Percentiles rank a stretch among this genome's conserved stretches.
Conservation (phyloP, 768 basidiomycete genomes). For the Lactifluus pinguis region DNA sequence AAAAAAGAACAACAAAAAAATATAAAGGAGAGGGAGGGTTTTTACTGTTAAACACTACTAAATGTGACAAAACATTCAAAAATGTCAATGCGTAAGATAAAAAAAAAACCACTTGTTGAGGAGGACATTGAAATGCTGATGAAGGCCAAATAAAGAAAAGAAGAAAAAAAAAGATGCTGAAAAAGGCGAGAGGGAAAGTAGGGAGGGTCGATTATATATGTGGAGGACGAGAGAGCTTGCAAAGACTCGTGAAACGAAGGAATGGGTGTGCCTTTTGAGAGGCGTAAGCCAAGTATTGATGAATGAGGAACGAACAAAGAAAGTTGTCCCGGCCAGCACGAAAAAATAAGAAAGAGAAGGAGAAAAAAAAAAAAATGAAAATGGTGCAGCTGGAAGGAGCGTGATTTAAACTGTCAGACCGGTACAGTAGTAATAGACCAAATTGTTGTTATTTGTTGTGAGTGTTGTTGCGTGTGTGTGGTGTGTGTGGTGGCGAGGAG, state of each 20-base stretch:
- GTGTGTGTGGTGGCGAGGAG: too few relatives aligned
- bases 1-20: too few relatives aligned
- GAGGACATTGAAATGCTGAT: not conserved
- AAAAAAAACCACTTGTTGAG: not conserved
- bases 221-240: not conserved
- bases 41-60: not conserved
- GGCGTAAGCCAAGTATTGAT: not conserved
- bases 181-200: not conserved
- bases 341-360: not conserved
- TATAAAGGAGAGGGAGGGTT: not conserved
- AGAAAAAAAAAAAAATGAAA: not conserved
- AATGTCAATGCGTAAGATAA: not conserved
- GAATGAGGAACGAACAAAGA: not conserved
- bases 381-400: not conserved
- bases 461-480: not conserved
- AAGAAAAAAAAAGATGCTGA: not conserved
- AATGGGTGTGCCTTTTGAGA: not conserved
- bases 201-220: not conserved
- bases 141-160: not conserved
- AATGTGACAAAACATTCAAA: not conserved
- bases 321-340: not conserved
- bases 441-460: too few relatives aligned
- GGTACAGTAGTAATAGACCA: not conserved
- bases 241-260: not conserved
- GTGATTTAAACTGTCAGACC: not conserved